Conservation (phyloP, 2,329 filamentous ascomycete species). For the Penicillium sp. region DNA sequence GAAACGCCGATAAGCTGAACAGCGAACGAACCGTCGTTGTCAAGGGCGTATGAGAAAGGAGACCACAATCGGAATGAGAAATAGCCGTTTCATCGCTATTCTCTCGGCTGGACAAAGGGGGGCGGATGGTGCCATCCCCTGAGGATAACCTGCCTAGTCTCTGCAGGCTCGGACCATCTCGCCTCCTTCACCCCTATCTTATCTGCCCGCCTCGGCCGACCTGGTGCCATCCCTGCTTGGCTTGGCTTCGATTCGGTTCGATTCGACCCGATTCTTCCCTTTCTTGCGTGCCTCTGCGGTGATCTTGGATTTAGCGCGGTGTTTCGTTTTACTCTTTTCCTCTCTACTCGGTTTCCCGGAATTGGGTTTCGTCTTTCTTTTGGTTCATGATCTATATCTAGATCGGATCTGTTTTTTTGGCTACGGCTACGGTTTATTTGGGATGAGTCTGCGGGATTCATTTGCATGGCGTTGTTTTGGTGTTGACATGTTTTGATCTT, state of each 20-base stretch:
- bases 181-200: not conserved
- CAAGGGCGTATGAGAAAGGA: slow-evolving; percentile 61
- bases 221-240: not conserved
- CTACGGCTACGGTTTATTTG: slow-evolving; percentile 8
- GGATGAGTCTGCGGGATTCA: slow-evolving; percentile 2
- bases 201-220: not conserved
- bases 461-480: slow-evolving; percentile 25
- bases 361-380: slow-evolving; percentile 2
- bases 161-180: not conserved
- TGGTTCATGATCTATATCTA: slow-evolving; percentile 7
- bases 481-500: slow-evolving; percentile 8
- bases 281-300: slow-evolving; percentile 13
- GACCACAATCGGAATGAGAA: not conserved
- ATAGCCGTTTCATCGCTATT: not conserved
- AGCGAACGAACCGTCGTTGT: slow-evolving; percentile 88
- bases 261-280: slow-evolving; percentile 1
- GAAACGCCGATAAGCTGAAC: slow-evolving; percentile 86
- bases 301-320: slow-evolving; percentile 28
- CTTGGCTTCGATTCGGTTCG: not conserved
- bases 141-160: not conserved
- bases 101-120: not conserved
- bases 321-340: slow-evolving; percentile 15
- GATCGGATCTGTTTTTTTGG: not conserved
- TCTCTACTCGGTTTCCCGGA: not conserved
- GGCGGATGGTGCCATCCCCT: not conserved